phyloP scores from a whole-genome alignment of 257 asterid genomes.

The Solanum ossicruentum region DNA sequence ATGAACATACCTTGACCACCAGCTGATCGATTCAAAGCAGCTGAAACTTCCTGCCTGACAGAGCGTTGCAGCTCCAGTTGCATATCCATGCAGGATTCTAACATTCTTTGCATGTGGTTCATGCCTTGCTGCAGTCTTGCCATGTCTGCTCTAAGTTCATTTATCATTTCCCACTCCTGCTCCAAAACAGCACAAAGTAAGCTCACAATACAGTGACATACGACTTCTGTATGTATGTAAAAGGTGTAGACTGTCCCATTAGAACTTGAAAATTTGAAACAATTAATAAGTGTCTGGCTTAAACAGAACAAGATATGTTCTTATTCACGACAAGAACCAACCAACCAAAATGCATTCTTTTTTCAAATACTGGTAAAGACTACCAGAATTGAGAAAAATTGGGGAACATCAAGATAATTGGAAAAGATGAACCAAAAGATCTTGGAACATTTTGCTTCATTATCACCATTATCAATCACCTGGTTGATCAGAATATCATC shows the following conservation, averaged over 20 bases:
- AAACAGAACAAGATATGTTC: not conserved
- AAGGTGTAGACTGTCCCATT: not conserved
- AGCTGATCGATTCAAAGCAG: constrained; percentile 74
- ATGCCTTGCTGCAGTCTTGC: constrained; percentile 87
- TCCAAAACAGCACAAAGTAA: not conserved
- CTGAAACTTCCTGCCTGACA: constrained; percentile 91
- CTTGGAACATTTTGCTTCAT: not conserved
- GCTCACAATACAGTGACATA: not conserved
- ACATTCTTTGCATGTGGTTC: constrained; percentile 95
- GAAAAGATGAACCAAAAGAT: not conserved
- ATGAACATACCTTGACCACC: constrained; percentile 57
- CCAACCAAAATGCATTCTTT: not conserved
- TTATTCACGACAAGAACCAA: not conserved
- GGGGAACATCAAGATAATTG: not conserved
- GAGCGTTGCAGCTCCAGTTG: constrained; percentile 95
- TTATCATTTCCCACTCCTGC: constrained; percentile 81
- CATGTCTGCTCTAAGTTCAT: constrained; percentile 74
- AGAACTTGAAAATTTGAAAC: not conserved
- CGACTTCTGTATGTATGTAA: not conserved
- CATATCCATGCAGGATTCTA: constrained; percentile 99
- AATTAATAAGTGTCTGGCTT: not conserved
- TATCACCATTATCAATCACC: not conserved
- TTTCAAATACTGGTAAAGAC: not conserved
- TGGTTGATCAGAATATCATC: not conserved
- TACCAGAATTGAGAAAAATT: not conserved